Conservation (phyloP, 768 basidiomycete species). For the Arthromyces matolae region DNA sequence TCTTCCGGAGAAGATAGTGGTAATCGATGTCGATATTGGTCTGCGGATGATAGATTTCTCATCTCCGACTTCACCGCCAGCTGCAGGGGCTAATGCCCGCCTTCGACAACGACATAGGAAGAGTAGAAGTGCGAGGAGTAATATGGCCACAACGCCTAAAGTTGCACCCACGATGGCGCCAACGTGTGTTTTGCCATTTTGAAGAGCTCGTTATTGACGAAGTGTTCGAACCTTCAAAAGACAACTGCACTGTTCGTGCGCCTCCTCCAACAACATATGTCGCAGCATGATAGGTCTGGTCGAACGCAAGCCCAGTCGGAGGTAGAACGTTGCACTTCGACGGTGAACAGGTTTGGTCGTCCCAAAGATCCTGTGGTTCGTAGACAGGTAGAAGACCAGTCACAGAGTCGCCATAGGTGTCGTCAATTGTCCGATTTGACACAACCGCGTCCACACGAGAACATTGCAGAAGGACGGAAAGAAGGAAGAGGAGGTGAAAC, state of each 20-base stretch:
- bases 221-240: conserved; percentile 19
- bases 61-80: too few relatives aligned
- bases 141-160: too few relatives aligned
- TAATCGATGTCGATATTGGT: conserved; percentile 1
- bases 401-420: conserved; percentile 28
- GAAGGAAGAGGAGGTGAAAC: too few relatives aligned
- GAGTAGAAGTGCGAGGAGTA: too few relatives aligned
- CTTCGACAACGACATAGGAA: not conserved
- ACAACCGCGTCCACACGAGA: not conserved
- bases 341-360: conserved; percentile 11
- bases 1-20: not conserved
- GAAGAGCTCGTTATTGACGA: too few relatives aligned
- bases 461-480: not conserved
- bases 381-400: conserved; percentile 25
- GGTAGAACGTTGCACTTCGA: not conserved
- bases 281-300: conserved; percentile 18
- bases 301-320: not conserved
- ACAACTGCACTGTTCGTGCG: conserved; percentile 4
- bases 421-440: conserved; percentile 33
- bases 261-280: conserved; percentile 15
- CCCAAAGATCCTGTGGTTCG: conserved; percentile 22
- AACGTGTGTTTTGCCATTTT: too few relatives aligned
- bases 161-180: too few relatives aligned
- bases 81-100: too few relatives aligned
- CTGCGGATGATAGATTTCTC: not conserved